These are phyloP conservation scores for Galerina marginata DNA, from an alignment of 768 basidiomycete species.

Conservation along the genomic window DNA sequence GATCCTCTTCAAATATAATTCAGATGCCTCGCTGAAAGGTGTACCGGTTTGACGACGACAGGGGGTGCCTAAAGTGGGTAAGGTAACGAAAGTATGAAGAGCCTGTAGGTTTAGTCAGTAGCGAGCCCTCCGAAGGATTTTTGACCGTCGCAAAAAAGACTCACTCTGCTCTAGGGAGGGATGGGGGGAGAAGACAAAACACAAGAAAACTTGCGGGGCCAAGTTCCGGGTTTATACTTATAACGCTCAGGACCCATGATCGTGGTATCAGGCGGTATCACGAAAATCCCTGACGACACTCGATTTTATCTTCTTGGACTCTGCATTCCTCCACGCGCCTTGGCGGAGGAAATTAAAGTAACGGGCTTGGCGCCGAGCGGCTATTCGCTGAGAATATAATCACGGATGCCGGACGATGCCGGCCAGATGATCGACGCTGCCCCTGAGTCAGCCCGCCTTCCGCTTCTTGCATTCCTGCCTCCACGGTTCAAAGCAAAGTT, in stretches of 20 bases:
- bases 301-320: too few species aligned
- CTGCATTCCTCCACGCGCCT: too few species aligned
- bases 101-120: background rate
- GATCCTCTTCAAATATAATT: slow-evolving; percentile 10
- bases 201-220: too few species aligned
- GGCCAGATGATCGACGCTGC: background rate
- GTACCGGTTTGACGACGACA: slow-evolving; percentile 12
- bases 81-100: slow-evolving; percentile 12
- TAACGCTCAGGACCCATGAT: too few species aligned
- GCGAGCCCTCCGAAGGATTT: background rate
- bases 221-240: too few species aligned
- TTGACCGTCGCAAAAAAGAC: slow-evolving; percentile 11
- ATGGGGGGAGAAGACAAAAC: too few species aligned
- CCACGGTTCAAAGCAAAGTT: background rate
- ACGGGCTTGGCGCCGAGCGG: background rate
- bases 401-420: background rate
- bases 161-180: slow-evolving; percentile 38
- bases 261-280: too few species aligned
- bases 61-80: slow-evolving; percentile 11
- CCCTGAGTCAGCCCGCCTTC: background rate
- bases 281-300: too few species aligned
- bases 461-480: background rate
- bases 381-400: background rate
- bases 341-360: background rate
- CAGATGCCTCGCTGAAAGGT: background rate